phyloP scores from a whole-genome alignment of 2,329 filamentous ascomycete species.

The Aspergillus terreus region DNA sequence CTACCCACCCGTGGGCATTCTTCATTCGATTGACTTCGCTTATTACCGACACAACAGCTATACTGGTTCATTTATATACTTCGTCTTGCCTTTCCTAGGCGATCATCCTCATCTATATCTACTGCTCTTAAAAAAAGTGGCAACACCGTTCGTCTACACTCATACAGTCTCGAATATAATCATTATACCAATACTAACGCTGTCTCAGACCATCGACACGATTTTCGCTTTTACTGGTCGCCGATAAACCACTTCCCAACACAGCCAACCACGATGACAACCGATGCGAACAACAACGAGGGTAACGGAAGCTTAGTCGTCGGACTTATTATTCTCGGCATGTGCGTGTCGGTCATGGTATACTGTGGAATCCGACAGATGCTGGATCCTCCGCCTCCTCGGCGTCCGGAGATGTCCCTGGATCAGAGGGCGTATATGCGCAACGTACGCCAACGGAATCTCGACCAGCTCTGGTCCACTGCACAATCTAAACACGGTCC shows the following conservation, averaged over 20 bases:
- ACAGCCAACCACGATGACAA: not conserved
- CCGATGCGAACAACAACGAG: not conserved
- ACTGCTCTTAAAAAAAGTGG: too few species aligned
- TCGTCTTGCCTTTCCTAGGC: not conserved
- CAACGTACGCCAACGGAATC: slow-evolving; percentile 1
- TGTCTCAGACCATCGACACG: not conserved
- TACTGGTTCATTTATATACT: slow-evolving; percentile 1
- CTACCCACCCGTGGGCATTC: not conserved
- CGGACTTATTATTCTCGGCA: slow-evolving; percentile 1
- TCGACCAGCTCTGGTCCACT: not conserved
- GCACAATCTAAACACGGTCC: not conserved
- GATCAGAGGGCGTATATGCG: not conserved
- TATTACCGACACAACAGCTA: slow-evolving; percentile 1
- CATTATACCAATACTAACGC: not conserved
- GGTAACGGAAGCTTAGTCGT: not conserved
- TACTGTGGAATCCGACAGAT: slow-evolving; percentile 1
- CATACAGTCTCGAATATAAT: not conserved
- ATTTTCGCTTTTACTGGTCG: not conserved
- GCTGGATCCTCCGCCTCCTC: not conserved
- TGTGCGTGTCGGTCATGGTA: not conserved
- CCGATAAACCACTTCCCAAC: too few species aligned
- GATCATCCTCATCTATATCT: too few species aligned
- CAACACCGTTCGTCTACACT: not conserved
- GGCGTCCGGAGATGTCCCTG: not conserved
- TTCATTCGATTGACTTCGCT: not conserved